Evolutionary conservation across 1,284 basidiomycete species (phyloP), one percentile per base, ranked within the genome.

Genomic region (Irpex sp.): DNA sequence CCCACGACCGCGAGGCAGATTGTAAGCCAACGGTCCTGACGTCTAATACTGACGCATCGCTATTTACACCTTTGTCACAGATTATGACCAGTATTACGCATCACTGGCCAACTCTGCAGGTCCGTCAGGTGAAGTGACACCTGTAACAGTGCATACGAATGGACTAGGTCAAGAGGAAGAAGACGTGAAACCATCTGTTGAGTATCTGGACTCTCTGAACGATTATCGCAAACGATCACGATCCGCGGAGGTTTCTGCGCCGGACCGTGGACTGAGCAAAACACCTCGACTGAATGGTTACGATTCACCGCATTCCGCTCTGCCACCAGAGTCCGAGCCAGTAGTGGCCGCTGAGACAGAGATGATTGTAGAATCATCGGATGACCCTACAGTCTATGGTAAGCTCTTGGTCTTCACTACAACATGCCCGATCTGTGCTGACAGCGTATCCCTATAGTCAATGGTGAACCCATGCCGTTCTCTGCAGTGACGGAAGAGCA

Each of bases 401-500:
- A 71, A 48, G 85, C 74, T 64, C 19, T 58, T 59, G 57, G 59
- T 37, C 40, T n/a, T 38, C 40, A 58, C 40, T 9, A 26, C 26
- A 26, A 26, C 26, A 26, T 26, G 26, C 13, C 2, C 51, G 9
- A 17, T 37, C 34, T 62, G 49, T 61, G 38, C 55, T 57, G 51
- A 57, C 63, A 62, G 38, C 38, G 26, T 36, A 9, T 56, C 2
- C 8, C 47, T 57, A 13, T 64, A 91, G 91, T 93, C 26, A 87
- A 89, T 66, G 90, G 91, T n/a, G 75, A 79, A 62, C 80, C 84
- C 5, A 84, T 89, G 64, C 79, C 82, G 13, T 88, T 88, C 71
- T 91, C 88, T n/a, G 77, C 83, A 66, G 83, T 93, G 57, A 92
- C 89, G 8, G 91, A 93, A 70, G 92, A 91, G 68, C 87, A 93